Base-by-base conservation (phyloP, 1,139 yeast species). In the Candida sp. region DNA sequence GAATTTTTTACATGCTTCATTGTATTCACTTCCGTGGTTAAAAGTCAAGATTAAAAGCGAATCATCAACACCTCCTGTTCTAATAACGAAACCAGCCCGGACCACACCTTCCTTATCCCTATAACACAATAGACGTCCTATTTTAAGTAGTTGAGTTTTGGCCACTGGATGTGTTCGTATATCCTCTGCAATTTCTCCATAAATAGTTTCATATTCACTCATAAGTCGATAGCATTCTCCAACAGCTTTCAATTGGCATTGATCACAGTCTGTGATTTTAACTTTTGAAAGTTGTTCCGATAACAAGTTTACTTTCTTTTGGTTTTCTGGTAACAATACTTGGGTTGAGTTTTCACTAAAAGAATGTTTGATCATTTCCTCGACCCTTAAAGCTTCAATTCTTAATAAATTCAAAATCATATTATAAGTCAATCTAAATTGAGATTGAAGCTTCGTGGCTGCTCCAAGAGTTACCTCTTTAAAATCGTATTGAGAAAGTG, bases 361-460 rank as follows among this genome's bases (percentile, higher is more conserved):
- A 0, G 97, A 89, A 52, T 95, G 87, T 58, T 91, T 91, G 52
- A 93, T 91, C 97, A 93, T 93, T 60, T 95, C 99, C 59, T 93
- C 99, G 12, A 95, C 98, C 56, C 86, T 79, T 47, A 93, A 70
- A 0, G 99, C 98, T 60, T 93, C 99, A 45, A 93, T 90, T 60
- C 99, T 79, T 52, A 95, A 70, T 51, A 93, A 70, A 56, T 93
- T 93, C 61, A 93, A 74, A 53, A 93, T 93, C 99, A 95, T 95
- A 56, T 87, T 91, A 63, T 93, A 93, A 0, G 99, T 93, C 59
- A 93, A 73, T 60, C 99, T 77, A 70, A 93, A 93, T 60, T 93
- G 98, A 5, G 97, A 87, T 50, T 84, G 83, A 44, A 93, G 75
- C 57, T 89, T 90, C 0, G 97, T 91, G 4, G 98, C 95, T 0